A percentile compares a stretch with the other conserved stretches of the same genome.
phyloP scores from a whole-genome alignment of 352 stramenopile genomes.

The Pythium coloratum region DNA sequence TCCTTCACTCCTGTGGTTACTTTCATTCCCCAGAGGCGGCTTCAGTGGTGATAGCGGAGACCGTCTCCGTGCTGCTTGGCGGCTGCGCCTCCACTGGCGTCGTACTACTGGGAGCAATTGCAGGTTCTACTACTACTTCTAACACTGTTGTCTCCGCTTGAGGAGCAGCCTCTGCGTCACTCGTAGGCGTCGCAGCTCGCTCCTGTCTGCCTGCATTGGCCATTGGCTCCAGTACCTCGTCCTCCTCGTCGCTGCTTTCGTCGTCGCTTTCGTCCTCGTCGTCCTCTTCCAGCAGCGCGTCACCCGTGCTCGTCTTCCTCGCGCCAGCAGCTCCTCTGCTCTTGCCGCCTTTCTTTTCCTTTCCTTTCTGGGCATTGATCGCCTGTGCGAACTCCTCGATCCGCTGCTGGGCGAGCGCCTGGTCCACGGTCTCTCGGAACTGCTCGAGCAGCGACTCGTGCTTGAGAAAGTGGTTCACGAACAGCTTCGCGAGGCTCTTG shows the following conservation, averaged over 20 bases:
- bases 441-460: constrained; percentile 62
- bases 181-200: not conserved
- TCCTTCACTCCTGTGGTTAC: not conserved
- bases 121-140: no score
- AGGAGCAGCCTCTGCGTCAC: not conserved
- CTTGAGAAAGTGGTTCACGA: constrained; percentile 66
- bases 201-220: not conserved
- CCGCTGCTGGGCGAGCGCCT: constrained; percentile 55
- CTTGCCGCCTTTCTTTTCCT: constrained; percentile 1
- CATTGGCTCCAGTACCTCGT: not conserved
- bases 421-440: constrained; percentile 58
- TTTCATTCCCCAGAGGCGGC: not conserved
- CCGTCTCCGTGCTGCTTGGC: not conserved
- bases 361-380: constrained; percentile 41
- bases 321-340: not conserved
- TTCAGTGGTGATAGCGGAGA: not conserved
- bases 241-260: not conserved
- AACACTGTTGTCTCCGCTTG: not conserved
- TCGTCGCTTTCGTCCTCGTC: not conserved
- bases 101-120: not conserved
- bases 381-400: constrained; percentile 59
- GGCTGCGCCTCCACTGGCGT: not conserved
- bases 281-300: not conserved
- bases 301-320: not conserved
- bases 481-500: constrained; percentile 57